A percentile compares a stretch with the other conserved stretches of the same genome.
These are phyloP conservation scores for Pythium sp. DNA, from an alignment of 352 stramenopile genomes.

Conservation along the genomic window DNA sequence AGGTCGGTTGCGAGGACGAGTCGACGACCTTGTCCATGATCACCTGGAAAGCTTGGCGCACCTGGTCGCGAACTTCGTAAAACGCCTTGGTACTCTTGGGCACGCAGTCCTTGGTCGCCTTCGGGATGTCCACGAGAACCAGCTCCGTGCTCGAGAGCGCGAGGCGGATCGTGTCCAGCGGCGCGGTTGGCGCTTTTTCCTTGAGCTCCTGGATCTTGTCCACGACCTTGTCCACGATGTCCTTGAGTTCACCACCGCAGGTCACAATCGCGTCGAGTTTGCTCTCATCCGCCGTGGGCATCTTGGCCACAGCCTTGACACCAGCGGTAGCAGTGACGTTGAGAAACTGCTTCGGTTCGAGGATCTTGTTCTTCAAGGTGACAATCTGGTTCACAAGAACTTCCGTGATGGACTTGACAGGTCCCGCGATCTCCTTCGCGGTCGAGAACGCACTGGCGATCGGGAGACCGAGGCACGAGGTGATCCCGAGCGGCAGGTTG, in stretches of 20 bases:
- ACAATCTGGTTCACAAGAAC: too few relatives aligned
- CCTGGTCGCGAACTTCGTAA: slow-evolving; percentile 40
- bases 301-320: too few relatives aligned
- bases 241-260: slow-evolving; percentile 41
- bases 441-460: too few relatives aligned
- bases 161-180: slow-evolving; percentile 40
- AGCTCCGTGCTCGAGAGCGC: slow-evolving; percentile 32
- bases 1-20: slow-evolving; percentile 19
- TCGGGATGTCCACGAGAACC: slow-evolving; percentile 44
- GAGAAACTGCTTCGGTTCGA: too few relatives aligned
- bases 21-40: slow-evolving; percentile 56
- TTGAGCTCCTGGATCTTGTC: slow-evolving; percentile 36
- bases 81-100: slow-evolving; percentile 28
- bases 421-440: too few relatives aligned
- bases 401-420: too few relatives aligned
- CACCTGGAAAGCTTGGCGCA: slow-evolving; percentile 47
- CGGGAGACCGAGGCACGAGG: too few relatives aligned
- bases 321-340: too few relatives aligned
- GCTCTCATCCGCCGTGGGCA: too few relatives aligned
- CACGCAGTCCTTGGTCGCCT: slow-evolving; percentile 39
- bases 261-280: not conserved
- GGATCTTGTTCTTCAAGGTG: too few relatives aligned
- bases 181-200: slow-evolving; percentile 17
- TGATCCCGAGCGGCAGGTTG: too few relatives aligned
- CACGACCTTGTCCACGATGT: slow-evolving; percentile 44